A percentile compares a stretch with the other conserved stretches of the same genome.
These are phyloP conservation scores for Aureobasidium pullulans DNA, from an alignment of 2,329 filamentous ascomycete species.

Conservation along the genomic window DNA sequence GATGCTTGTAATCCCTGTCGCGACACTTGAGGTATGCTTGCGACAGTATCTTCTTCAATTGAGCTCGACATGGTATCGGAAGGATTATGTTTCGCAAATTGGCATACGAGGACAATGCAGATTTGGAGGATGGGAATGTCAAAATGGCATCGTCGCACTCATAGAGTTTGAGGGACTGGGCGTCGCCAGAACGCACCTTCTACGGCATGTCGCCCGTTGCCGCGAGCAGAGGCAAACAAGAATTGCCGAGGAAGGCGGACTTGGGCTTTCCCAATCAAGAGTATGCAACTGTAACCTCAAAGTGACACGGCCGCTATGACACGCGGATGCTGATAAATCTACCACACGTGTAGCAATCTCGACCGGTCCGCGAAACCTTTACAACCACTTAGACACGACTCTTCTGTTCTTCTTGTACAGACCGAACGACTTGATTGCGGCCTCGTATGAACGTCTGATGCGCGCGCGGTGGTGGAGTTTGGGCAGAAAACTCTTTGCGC, in stretches of 20 bases:
- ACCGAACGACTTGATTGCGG: background rate
- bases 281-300: background rate
- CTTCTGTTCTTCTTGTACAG: too few relatives aligned
- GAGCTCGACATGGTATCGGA: background rate
- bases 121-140: background rate
- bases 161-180: background rate
- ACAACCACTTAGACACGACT: background rate
- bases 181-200: background rate
- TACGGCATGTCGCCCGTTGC: background rate
- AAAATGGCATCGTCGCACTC: background rate
- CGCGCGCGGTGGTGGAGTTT: background rate
- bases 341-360: background rate
- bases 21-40: background rate
- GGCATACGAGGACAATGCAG: background rate
- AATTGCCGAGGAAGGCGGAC: background rate
- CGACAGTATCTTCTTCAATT: background rate
- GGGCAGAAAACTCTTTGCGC: conserved; percentile 1
- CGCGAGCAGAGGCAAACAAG: background rate
- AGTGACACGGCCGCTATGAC: background rate
- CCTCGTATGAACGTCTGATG: background rate
- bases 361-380: background rate
- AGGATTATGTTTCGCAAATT: background rate
- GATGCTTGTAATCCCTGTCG: background rate
- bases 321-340: background rate
- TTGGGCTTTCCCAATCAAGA: background rate